phyloP scores from a whole-genome alignment of 2,329 filamentous ascomycete species.

The Beauveria scarabaeidicola region DNA sequence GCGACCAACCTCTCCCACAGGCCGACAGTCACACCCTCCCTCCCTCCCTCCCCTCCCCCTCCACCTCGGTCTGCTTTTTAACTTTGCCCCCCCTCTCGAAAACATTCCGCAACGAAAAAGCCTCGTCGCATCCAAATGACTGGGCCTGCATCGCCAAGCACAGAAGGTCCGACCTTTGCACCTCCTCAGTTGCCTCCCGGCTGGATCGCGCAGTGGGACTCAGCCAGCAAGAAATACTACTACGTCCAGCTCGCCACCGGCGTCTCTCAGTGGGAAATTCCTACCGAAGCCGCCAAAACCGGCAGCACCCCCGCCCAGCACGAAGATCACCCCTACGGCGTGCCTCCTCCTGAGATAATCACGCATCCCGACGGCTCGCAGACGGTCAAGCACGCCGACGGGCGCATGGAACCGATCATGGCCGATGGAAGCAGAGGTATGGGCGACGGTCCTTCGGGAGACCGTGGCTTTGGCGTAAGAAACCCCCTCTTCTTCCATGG shows the following conservation, averaged over 20 bases:
- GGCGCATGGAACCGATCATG: slow-evolving; percentile 51
- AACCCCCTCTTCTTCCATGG: slow-evolving; percentile 5
- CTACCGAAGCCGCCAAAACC: slow-evolving; percentile 54
- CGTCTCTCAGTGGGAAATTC: slow-evolving; percentile 65
- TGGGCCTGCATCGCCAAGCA: slow-evolving; percentile 48
- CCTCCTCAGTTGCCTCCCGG: slow-evolving; percentile 54
- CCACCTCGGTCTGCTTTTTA: slow-evolving; percentile 1
- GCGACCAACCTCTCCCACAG: slow-evolving; percentile 16
- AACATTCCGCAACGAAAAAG: slow-evolving; percentile 6
- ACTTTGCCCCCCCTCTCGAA: slow-evolving; percentile 11
- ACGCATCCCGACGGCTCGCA: slow-evolving; percentile 55
- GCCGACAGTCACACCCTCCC: slow-evolving; percentile 15
- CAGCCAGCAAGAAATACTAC: slow-evolving; percentile 56
- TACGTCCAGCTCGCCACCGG: slow-evolving; percentile 66
- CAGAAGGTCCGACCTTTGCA: slow-evolving; percentile 50
- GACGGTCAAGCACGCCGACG: slow-evolving; percentile 52
- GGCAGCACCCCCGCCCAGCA: slow-evolving; percentile 50
- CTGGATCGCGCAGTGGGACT: slow-evolving; percentile 65
- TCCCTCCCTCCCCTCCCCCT: slow-evolving; percentile 13
- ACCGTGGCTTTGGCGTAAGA: slow-evolving; percentile 59
- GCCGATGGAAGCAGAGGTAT: slow-evolving; percentile 43
- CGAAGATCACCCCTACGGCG: slow-evolving; percentile 54
- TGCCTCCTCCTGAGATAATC: slow-evolving; percentile 48
- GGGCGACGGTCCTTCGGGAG: slow-evolving; percentile 43
- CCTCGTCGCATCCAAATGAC: slow-evolving; percentile 37